Base-by-base conservation (phyloP, 2,329 filamentous ascomycete species). In the Aspergillus phoenicis region DNA sequence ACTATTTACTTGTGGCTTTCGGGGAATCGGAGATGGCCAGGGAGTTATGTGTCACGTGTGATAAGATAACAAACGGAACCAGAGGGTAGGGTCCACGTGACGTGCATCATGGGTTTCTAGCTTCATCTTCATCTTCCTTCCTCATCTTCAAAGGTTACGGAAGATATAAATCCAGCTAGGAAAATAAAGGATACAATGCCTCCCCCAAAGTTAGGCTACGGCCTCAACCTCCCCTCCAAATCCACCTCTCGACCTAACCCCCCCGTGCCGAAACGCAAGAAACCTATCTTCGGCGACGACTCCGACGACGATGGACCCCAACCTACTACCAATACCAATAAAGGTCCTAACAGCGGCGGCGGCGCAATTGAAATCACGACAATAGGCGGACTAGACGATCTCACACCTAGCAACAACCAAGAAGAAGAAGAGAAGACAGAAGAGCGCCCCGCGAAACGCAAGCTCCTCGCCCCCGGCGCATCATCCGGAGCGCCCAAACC, bases 181-280 rank as follows among this genome's bases (percentile, higher is more conserved):
- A 54, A 20, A 13, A 13, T 13, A 41, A 26, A n/a, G 11, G 13
- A 56, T 2, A 54, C 36, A 15, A 57, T 59, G 75, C 62, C 73
- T 71, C 28, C 74, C 76, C 20, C 74, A 70, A 36, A 36, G 22
- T 70, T 80, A 28, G 74, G 74, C 1, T 75, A 75, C 63, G 80
- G 80, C n/a, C 73, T 82, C 20, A 82, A 78, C 47, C 64, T 81
- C 13, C 61, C 74, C 2, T 77, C 69, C 58, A 78, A 78, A 77
- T 66, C 59, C 58, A 54, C 13, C 8, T 4, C 22, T 24, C 59
- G 30, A 28, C 39, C 56, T 64, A 63, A n/a, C 72, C 72, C 48
- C 66, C 71, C n/a, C 70, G 71, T 20, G 65, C 70, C 30, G 59
- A 82, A 82, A 65, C 79, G 80, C 62, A 83, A 82, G 70, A 80